phyloP scores from a whole-genome alignment of 2,329 filamentous ascomycete genomes.

The Monilinia fructicola region DNA sequence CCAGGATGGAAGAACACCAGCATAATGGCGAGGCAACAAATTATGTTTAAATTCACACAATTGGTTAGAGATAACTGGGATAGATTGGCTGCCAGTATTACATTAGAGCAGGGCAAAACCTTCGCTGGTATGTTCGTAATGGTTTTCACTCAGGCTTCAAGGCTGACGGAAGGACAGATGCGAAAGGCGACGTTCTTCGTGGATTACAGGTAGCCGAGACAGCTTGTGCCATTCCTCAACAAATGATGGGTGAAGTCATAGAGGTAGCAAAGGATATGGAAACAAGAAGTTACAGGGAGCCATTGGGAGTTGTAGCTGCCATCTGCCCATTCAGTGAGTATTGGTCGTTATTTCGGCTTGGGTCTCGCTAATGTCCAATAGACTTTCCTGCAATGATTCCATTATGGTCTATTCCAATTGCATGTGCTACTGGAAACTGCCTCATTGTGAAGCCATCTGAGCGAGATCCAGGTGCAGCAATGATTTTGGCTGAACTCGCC shows the following conservation, averaged over 20 bases:
- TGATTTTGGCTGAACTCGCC: slow-evolving; percentile 80
- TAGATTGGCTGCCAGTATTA: slow-evolving; percentile 79
- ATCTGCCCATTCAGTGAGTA: slow-evolving; percentile 82
- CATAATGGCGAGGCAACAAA: slow-evolving; percentile 72
- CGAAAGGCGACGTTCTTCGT: slow-evolving; percentile 76
- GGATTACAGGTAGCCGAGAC: slow-evolving; percentile 84
- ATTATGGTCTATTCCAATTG: slow-evolving; percentile 85
- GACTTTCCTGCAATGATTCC: slow-evolving; percentile 93
- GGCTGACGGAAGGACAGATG: slow-evolving; percentile 50
- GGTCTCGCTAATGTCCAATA: slow-evolving; percentile 39
- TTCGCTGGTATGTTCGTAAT: slow-evolving; percentile 52
- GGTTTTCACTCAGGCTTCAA: background rate
- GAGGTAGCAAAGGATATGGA: slow-evolving; percentile 91
- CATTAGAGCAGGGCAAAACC: slow-evolving; percentile 85
- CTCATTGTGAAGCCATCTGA: slow-evolving; percentile 84
- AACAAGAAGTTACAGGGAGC: slow-evolving; percentile 78
- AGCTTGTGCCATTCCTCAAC: slow-evolving; percentile 75
- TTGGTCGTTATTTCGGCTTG: background rate
- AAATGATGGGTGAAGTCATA: slow-evolving; percentile 79
- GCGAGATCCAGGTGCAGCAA: slow-evolving; percentile 77
- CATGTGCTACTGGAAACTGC: slow-evolving; percentile 80
- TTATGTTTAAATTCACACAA: slow-evolving; percentile 83
- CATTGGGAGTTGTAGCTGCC: slow-evolving; percentile 75
- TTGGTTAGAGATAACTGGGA: slow-evolving; percentile 85
- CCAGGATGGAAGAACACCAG: slow-evolving; percentile 70